phyloP scores from a whole-genome alignment of 306 rosid species.

The Cicer cuneatum region DNA sequence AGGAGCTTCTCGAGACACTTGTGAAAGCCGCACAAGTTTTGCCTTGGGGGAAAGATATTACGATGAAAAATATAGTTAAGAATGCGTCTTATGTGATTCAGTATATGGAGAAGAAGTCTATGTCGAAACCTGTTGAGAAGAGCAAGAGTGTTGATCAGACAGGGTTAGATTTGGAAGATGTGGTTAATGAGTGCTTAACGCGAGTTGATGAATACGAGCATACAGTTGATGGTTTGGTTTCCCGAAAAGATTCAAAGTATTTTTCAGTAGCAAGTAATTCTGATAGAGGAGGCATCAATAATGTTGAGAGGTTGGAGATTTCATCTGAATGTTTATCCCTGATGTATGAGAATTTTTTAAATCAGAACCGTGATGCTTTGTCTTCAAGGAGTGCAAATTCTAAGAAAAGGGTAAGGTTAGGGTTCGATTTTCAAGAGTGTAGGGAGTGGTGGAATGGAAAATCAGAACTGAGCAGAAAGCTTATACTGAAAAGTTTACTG shows the following conservation, averaged over 20 bases:
- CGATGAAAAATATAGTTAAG: conserved; percentile 61
- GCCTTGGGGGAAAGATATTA: conserved; percentile 91
- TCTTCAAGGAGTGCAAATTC: conserved; percentile 40
- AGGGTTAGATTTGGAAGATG: conserved; percentile 59
- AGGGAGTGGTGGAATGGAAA: conserved; percentile 84
- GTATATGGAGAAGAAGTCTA: conserved; percentile 77
- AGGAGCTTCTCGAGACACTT: conserved; percentile 67
- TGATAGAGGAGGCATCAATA: neutral
- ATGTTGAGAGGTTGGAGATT: conserved; percentile 50
- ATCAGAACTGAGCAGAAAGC: conserved; percentile 76
- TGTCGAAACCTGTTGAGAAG: conserved; percentile 51
- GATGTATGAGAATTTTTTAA: conserved; percentile 54
- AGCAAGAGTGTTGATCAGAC: conserved; percentile 40
- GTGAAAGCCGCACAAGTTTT: conserved; percentile 76
- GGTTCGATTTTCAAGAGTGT: conserved; percentile 46
- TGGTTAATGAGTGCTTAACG: conserved; percentile 57
- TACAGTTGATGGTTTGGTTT: conserved; percentile 34
- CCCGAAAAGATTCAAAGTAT: conserved; percentile 50
- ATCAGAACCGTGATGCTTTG: conserved; percentile 39
- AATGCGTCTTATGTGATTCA: conserved; percentile 68
- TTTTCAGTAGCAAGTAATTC: conserved; percentile 37
- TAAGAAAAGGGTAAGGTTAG: conserved; percentile 39
- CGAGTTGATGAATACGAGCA: conserved; percentile 42
- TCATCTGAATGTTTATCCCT: conserved; percentile 71
- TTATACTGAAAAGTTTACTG: conserved; percentile 59